These are phyloP conservation scores for Neurospora discreta DNA, from an alignment of 495 filamentous ascomycete genomes.

Conservation along the genomic window DNA sequence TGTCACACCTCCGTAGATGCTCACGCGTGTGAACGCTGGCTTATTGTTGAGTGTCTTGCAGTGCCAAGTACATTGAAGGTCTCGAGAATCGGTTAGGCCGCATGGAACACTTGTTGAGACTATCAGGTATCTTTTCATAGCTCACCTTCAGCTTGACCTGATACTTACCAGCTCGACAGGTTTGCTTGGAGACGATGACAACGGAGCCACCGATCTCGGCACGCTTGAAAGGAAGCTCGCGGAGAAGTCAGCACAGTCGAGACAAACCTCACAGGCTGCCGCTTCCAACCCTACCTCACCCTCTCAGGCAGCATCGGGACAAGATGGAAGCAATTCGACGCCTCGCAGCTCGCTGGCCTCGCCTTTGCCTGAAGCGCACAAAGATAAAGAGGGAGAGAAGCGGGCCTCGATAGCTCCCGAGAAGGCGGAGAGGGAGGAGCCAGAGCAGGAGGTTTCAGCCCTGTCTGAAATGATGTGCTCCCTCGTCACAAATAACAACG, in stretches of 20 bases:
- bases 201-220: conserved; percentile 78
- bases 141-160: background rate
- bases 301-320: conserved; percentile 30
- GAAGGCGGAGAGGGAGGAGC: conserved; percentile 39
- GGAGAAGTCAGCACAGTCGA: conserved; percentile 44
- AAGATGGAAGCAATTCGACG: conserved; percentile 41
- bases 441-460: conserved; percentile 84
- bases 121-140: conserved; percentile 50
- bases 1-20: background rate
- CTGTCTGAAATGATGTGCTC: conserved; percentile 99
- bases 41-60: conserved; percentile 24
- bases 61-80: conserved; percentile 96
- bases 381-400: conserved; percentile 35
- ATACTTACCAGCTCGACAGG: conserved; percentile 24
- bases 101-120: conserved; percentile 81
- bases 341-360: conserved; percentile 52
- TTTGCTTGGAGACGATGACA: conserved; percentile 75
- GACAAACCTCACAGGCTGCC: conserved; percentile 30
- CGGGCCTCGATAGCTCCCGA: conserved; percentile 21
- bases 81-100: conserved; percentile 87
- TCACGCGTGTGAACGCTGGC: background rate
- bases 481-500: conserved; percentile 91
- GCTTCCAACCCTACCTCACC: conserved; percentile 36
- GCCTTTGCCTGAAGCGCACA: conserved; percentile 37
- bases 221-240: conserved; percentile 74